Percentiles rank a stretch among this genome's conserved stretches.
phyloP scores from a whole-genome alignment of 2,329 filamentous ascomycete species.

The Pseudogymnoascus sp. region DNA sequence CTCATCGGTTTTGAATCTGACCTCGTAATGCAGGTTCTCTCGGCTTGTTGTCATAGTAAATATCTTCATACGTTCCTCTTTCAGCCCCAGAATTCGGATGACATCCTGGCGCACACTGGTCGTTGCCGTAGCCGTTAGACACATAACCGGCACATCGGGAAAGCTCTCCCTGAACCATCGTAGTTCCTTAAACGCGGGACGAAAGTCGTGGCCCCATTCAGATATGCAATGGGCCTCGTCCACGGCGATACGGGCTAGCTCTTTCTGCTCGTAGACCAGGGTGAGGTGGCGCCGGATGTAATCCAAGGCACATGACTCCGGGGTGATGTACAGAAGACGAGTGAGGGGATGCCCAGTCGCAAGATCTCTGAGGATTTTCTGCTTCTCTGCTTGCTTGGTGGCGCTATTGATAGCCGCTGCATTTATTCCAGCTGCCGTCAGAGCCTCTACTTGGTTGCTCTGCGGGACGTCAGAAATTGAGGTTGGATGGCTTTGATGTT shows the following conservation, averaged over 20 bases:
- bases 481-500: background rate
- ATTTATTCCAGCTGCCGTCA: conserved; percentile 64
- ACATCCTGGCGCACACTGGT: conserved; percentile 74
- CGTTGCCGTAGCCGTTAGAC: conserved; percentile 86
- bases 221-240: conserved; percentile 97
- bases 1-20: conserved; percentile 72
- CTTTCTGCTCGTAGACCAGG: conserved; percentile 67
- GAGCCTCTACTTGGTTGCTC: conserved; percentile 85
- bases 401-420: conserved; percentile 84
- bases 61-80: conserved; percentile 52
- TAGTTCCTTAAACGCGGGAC: conserved; percentile 81
- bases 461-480: conserved; percentile 27
- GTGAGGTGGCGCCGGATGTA: conserved; percentile 67
- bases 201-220: conserved; percentile 97
- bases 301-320: conserved; percentile 73
- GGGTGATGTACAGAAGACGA: conserved; percentile 84
- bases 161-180: conserved; percentile 78
- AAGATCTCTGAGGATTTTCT: conserved; percentile 68
- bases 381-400: conserved; percentile 56
- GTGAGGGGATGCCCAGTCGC: conserved; percentile 79
- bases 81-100: conserved; percentile 62
- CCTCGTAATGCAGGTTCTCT: conserved; percentile 82
- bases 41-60: conserved; percentile 81
- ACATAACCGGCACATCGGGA: conserved; percentile 82
- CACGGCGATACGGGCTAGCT: conserved; percentile 80